A percentile compares a stretch with the other conserved stretches of the same genome.
phyloP scores from a whole-genome alignment of 768 basidiomycete species.

The Lentinus brumalis region DNA sequence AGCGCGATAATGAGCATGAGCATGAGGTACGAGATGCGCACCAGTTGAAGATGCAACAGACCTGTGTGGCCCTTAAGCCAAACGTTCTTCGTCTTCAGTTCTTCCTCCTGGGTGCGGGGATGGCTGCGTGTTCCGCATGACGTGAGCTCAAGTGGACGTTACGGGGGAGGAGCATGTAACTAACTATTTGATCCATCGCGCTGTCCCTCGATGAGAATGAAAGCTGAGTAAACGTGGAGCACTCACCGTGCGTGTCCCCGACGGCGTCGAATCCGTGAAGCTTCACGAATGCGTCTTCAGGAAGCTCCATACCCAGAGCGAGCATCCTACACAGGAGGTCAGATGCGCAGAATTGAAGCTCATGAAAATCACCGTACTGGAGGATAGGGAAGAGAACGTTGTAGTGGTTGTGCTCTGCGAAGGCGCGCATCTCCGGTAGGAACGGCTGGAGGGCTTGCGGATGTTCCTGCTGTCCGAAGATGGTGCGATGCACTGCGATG shows the following conservation, averaged over 20 bases:
- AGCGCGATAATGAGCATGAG: not conserved
- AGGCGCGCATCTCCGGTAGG: constrained; percentile 32
- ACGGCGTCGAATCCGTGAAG: constrained; percentile 39
- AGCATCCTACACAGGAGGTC: constrained; percentile 30
- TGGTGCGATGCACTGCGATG: constrained; percentile 30
- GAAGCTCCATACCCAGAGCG: constrained; percentile 46
- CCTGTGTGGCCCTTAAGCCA: constrained; percentile 66
- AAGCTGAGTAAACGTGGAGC: not conserved
- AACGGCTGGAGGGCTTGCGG: constrained; percentile 30
- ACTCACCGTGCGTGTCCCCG: constrained; percentile 39
- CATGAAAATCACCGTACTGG: constrained; percentile 30
- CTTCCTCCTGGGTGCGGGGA: constrained; percentile 52
- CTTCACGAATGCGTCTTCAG: constrained; percentile 45
- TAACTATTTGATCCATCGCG: constrained; percentile 52
- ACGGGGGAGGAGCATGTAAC: constrained; percentile 9
- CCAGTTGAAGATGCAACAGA: constrained; percentile 19
- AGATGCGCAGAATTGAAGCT: constrained; percentile 20
- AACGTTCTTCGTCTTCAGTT: constrained; percentile 51
- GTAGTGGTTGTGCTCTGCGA: constrained; percentile 32
- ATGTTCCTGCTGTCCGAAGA: constrained; percentile 34
- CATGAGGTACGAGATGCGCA: not conserved
- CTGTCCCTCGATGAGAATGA: constrained; percentile 23
- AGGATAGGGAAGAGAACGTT: constrained; percentile 31
- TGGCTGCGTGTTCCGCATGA: constrained; percentile 36
- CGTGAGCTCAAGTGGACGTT: too few species aligned